Base-by-base conservation (phyloP, 2,329 filamentous ascomycete species). In the Daldinia sp. region DNA sequence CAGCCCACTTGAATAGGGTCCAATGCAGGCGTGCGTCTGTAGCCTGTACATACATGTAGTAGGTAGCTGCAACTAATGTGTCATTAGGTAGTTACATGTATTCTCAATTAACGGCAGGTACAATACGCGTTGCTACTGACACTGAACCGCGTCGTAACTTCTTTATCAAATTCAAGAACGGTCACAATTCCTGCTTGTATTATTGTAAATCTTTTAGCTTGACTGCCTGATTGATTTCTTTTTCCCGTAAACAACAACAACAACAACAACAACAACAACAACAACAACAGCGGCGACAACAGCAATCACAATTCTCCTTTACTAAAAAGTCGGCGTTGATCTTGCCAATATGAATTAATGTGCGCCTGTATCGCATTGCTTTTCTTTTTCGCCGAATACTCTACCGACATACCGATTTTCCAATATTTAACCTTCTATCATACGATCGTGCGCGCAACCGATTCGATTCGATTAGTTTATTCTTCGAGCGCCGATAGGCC, bases 401-500 rank as follows among this genome's bases (percentile, higher is more conserved):
- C 7, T 48, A 50, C 26, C 26, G 46, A 30, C 26, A 30, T 33
- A 51, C 15, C 46, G 3, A 51, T 12, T 15, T 13, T 12, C 35
- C 13, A 33, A 30, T 7, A 51, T n/a, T n/a, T 15, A 48, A n/a
- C 13, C 42, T 6, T 48, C 15, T 33, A 37, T 18, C 74, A 76
- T 70, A 62, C 68, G 56, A 75, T 65, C 66, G 60, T 74, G 75
- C 74, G 74, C 74, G 74, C 78, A 81, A 81, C 69, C 75, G 75
- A 74, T 62, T 53, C 75, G 75, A 74, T 62, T 53, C 18, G 20
- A 23, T 60, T 44, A 33, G 65, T 33, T 13, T 41, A 3, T 53
- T 35, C 33, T 26, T 35, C 26, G 54, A 26, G 30, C 6, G 33
- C 46, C 59, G 44, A 63, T 39, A 53, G 30, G 41, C 48, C 26